Evolutionary conservation across 768 basidiomycete genomes (phyloP).

Genomic region (Pleurotus pulmonarius): DNA sequence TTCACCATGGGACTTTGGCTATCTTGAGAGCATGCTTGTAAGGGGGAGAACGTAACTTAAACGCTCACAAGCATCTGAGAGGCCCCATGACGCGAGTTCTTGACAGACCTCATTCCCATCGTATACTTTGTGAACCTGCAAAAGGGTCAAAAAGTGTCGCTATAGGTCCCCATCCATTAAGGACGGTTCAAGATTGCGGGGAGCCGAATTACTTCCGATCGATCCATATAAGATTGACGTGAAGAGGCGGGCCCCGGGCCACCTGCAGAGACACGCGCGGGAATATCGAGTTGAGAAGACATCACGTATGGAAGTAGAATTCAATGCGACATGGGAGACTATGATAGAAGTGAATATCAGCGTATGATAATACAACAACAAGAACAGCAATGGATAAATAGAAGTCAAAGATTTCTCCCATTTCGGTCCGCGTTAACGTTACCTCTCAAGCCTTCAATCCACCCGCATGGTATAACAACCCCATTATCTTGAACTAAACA

Average conservation of each 20-base stretch:
- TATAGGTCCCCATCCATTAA: not conserved
- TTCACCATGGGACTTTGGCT: not conserved
- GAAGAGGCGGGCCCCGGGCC: no score
- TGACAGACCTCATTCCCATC: not conserved
- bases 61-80: not conserved
- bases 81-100: constrained; percentile 1
- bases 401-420: not conserved
- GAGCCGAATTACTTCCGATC: not conserved
- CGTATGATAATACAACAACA: not conserved
- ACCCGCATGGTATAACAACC: constrained; percentile 32
- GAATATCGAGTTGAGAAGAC: not conserved
- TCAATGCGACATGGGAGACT: not conserved
- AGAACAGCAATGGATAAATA: not conserved
- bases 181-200: not conserved
- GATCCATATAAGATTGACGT: not conserved
- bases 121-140: not conserved
- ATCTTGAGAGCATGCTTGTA: not conserved
- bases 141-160: not conserved
- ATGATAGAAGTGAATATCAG: not conserved
- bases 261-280: not conserved
- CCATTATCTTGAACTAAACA: constrained; percentile 41
- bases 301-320: not conserved
- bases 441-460: constrained; percentile 1
- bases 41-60: not conserved
- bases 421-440: not conserved